Base-by-base conservation (phyloP, 1,284 basidiomycete species). In the Salmacisia buchloeana region DNA sequence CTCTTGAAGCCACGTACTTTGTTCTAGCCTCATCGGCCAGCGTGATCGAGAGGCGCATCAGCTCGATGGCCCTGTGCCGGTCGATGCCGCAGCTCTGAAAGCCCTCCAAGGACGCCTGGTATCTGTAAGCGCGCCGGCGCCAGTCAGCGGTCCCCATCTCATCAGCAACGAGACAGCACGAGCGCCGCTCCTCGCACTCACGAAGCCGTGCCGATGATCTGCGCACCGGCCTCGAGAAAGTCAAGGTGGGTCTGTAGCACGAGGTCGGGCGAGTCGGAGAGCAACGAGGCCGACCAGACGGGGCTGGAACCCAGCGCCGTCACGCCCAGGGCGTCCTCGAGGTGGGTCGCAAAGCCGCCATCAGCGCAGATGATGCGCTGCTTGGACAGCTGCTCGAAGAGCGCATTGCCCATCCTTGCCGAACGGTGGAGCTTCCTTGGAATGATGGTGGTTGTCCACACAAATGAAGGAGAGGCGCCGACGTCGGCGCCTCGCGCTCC, bases 271-370 rank as follows among this genome's bases (percentile, higher is more conserved):
- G 70, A 69, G 38, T 71, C 66, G 23, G 66, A 64, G 23, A 76
- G 69, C 38, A 76, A 46, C 3, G 70, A 64, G 33, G 74, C 73
- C 25, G 69, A 71, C 73, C 73, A 76, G 33, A 75, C 67, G 9
- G 69, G 66, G 9, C 69, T 64, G 41, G 65, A 62, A 10, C 69
- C 70, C 27, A 76, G 67, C 7, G 31, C 21, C 36, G 71, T 70
- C 58, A 70, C 68, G 54, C 69, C 57, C 36, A 73, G 68, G 12
- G 69, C 71, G 52, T 73, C 69, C 39, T 75, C 73, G 27, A 76
- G 69, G 52, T 75, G 75, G 0, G 74, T 76, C 3, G 73, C 72
- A 33, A 54, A 54, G 6, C 49, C 49, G 3, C 49, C 49, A 54
- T 54, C 49, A 18, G 49, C 49, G 29, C 25, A 27, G 29, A 54